A percentile compares a stretch with the other conserved stretches of the same genome.
phyloP scores from a whole-genome alignment of 768 basidiomycete genomes.

The Macrolepiota dolichaula region DNA sequence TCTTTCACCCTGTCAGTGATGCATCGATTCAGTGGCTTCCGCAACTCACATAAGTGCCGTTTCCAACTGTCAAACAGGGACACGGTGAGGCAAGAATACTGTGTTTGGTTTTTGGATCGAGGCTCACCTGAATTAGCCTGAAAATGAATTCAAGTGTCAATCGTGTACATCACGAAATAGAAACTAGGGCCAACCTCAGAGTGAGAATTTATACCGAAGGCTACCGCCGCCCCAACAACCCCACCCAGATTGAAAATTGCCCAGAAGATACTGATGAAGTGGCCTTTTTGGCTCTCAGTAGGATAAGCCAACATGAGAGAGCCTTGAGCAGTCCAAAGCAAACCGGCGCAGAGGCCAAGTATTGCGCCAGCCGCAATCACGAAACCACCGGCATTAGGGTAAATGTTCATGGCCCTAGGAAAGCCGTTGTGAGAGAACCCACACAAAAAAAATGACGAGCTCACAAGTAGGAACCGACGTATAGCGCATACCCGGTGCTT shows the following conservation, averaged over 20 bases:
- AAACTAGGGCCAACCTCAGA: conserved; percentile 42
- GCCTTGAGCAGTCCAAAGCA: conserved; percentile 87
- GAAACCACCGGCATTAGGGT: conserved; percentile 56
- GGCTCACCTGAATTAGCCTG: conserved; percentile 38
- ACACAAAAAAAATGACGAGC: conserved; percentile 23
- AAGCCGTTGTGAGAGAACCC: conserved; percentile 2
- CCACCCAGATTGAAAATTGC: conserved; percentile 79
- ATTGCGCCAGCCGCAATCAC: conserved; percentile 70
- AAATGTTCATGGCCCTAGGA: conserved; percentile 65
- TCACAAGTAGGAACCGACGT: conserved; percentile 71
- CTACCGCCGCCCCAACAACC: conserved; percentile 75
- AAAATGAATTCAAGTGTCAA: conserved; percentile 18
- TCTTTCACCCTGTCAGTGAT: conserved; percentile 34
- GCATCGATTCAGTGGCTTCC: neutral
- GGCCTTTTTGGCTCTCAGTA: conserved; percentile 74
- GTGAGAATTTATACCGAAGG: conserved; percentile 67
- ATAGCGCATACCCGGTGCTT: conserved; percentile 71
- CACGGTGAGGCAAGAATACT: neutral
- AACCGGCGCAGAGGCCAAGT: conserved; percentile 66
- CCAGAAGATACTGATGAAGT: conserved; percentile 81
- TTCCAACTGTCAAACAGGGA: conserved; percentile 42
- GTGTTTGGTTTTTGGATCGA: neutral
- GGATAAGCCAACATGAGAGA: conserved; percentile 83
- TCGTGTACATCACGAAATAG: neutral
- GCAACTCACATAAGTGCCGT: conserved; percentile 68